Evolutionary conservation across 345 rosid species (phyloP), one percentile per base, ranked within the genome.

Genomic region (Lepidium aucheri): DNA sequence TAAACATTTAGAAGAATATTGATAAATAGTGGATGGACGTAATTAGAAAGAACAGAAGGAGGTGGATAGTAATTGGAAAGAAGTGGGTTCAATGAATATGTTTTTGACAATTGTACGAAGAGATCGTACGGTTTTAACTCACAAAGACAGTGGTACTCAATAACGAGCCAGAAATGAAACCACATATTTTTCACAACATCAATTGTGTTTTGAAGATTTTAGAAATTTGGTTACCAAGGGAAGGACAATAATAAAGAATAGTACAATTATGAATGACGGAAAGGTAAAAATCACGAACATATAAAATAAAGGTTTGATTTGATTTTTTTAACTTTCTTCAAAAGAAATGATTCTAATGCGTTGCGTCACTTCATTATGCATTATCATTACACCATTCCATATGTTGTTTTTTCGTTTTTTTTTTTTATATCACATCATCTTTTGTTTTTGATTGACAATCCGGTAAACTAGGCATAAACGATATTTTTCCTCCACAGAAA

Each of bases 261-360:
- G 32, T 5, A 28, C 32, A 28, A 28, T 28, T 28, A 5, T 28
- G 32, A 28, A 28, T 28, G 44, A 71, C 75, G 75, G 65, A 72
- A 65, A 72, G 53, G 60, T 24, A 9, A 56, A 57, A 65, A 57
- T 57, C 70, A 65, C 54, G 41, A 65, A 64, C 60, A 65, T 38
- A 56, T 56, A 57, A 64, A 5, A 72, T 64, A 72, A 64, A 64
- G 40, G 11, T 72, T 49, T 57, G 70, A 72, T 72, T 72, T 72
- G 45, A 56, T 72, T 49, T 64, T 64, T 20, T 50, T 14, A 56
- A 20, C 60, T 72, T 72, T 57, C 44, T 72, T 38, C 50, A 56
- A 57, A 64, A 65, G 65, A 46, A 28, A 57, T 65, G 39, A 64
- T 72, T 40, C 60, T 70, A 24, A 40, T 63, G 64, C 52, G 70